Conservation (phyloP, 345 rosid genomes). For the Excoecaria agallocha region DNA sequence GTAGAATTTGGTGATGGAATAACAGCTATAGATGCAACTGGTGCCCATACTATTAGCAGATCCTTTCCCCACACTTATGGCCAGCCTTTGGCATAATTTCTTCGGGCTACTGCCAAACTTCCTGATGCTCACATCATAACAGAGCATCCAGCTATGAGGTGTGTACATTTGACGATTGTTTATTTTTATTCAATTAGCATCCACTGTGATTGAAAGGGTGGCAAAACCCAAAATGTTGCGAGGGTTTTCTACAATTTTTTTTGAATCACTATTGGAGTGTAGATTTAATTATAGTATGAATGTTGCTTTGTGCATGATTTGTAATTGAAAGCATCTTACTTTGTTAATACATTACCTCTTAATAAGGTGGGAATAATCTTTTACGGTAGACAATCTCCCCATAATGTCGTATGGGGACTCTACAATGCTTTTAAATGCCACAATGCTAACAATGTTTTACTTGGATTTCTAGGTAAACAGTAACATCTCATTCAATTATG, state of each 20-base stretch:
- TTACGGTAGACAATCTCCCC: conserved; percentile 98
- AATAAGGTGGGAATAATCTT: conserved; percentile 88
- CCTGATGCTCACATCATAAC: conserved; percentile 90
- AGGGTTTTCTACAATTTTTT: not conserved
- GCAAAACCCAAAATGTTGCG: not conserved
- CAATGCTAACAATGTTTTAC: conserved; percentile 65
- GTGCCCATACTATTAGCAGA: conserved; percentile 57
- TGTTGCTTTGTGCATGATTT: not conserved
- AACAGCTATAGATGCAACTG: conserved; percentile 60
- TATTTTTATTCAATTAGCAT: not conserved
- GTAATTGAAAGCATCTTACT: not conserved
- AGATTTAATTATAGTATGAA: too few species aligned
- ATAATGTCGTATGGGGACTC: conserved; percentile 96
- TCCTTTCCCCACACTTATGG: conserved; percentile 81
- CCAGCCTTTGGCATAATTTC: conserved; percentile 94
- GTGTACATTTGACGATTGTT: not conserved
- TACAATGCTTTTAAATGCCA: conserved; percentile 71
- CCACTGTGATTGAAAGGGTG: not conserved
- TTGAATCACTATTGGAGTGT: not conserved
- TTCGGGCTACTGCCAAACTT: conserved; percentile 76
- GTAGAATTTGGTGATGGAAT: conserved; percentile 90
- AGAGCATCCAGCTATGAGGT: conserved; percentile 81
- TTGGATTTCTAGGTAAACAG: conserved; percentile 81
- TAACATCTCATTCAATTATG: conserved; percentile 1
- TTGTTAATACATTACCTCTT: conserved; percentile 4